Evolutionary conservation across 2,329 filamentous ascomycete genomes (phyloP).

Genomic region (Colletotrichum tropicicola): DNA sequence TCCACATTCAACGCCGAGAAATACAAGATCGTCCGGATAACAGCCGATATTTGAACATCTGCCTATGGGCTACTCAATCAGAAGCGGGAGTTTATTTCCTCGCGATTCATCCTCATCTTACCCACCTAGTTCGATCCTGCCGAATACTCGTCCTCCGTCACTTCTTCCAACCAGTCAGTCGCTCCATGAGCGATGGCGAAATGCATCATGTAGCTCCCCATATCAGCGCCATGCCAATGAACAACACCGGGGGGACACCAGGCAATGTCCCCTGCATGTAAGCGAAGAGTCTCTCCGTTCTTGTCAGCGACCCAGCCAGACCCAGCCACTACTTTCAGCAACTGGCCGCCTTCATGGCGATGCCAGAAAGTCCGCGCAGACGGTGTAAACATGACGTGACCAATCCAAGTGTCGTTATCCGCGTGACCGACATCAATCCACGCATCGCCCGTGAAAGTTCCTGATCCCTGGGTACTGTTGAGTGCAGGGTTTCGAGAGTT

Average conservation of each 20-base stretch:
- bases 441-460: neutral
- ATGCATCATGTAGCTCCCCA: constrained; percentile 49
- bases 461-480: neutral
- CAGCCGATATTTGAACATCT: no score
- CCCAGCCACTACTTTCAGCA: constrained; percentile 36
- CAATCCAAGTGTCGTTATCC: neutral
- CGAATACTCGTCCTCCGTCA: constrained; percentile 42
- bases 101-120: neutral
- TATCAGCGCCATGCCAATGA: constrained; percentile 54
- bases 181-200: constrained; percentile 45
- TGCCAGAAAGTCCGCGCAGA: constrained; percentile 54
- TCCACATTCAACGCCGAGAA: no score
- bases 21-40: neutral
- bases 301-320: constrained; percentile 51
- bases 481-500: no score
- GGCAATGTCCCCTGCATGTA: constrained; percentile 50
- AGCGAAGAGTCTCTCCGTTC: constrained; percentile 42
- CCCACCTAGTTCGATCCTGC: neutral
- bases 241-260: constrained; percentile 48
- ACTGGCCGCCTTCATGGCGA: constrained; percentile 50
- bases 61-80: no score
- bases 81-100: no score
- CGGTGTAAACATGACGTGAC: constrained; percentile 49
- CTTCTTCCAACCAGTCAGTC: constrained; percentile 44
- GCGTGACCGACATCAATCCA: neutral